A percentile compares a stretch with the other conserved stretches of the same genome.
Evolutionary conservation across 371 early-diverging fungal genomes (phyloP).

Genomic region (Phascolomyces articulosus): DNA sequence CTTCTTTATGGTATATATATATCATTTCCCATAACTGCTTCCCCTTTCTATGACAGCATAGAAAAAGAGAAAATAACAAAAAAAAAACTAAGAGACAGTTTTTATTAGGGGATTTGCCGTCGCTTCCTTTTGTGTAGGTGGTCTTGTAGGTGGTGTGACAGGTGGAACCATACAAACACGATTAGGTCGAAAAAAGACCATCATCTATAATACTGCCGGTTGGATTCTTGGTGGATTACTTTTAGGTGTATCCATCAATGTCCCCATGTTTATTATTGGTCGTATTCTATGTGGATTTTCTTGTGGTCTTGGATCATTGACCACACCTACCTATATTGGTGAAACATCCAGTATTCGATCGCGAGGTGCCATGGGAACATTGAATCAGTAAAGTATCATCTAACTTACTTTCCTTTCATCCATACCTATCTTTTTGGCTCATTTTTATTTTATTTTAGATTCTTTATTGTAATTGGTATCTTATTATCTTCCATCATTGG

Average conservation of each 20-base stretch:
- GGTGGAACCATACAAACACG: slow-evolving; percentile 55
- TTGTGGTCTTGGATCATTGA: slow-evolving; percentile 76
- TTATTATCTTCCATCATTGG: slow-evolving; percentile 66
- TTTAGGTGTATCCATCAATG: slow-evolving; percentile 38
- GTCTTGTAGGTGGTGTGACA: slow-evolving; percentile 62
- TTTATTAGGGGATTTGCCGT: slow-evolving; percentile 59
- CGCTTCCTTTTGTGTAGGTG: slow-evolving; percentile 65
- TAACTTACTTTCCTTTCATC: too few relatives aligned
- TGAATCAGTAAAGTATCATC: too few relatives aligned
- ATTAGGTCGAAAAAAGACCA: slow-evolving; percentile 61
- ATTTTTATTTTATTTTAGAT: slow-evolving; percentile 1
- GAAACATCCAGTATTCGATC: slow-evolving; percentile 71
- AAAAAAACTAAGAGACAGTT: not conserved
- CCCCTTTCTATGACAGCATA: not conserved
- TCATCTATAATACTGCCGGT: slow-evolving; percentile 59
- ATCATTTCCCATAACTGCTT: not conserved
- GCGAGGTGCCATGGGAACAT: slow-evolving; percentile 69
- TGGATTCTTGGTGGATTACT: slow-evolving; percentile 62
- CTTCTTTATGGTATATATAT: slow-evolving; percentile 22
- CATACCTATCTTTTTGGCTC: too few relatives aligned
- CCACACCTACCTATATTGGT: slow-evolving; percentile 76
- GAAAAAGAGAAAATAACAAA: not conserved
- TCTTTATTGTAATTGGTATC: slow-evolving; percentile 79
- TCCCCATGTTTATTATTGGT: slow-evolving; percentile 29
- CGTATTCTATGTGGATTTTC: slow-evolving; percentile 43